These are phyloP conservation scores for Larix sibirica DNA, from an alignment of 83 land plant species.

Conservation along the genomic window DNA sequence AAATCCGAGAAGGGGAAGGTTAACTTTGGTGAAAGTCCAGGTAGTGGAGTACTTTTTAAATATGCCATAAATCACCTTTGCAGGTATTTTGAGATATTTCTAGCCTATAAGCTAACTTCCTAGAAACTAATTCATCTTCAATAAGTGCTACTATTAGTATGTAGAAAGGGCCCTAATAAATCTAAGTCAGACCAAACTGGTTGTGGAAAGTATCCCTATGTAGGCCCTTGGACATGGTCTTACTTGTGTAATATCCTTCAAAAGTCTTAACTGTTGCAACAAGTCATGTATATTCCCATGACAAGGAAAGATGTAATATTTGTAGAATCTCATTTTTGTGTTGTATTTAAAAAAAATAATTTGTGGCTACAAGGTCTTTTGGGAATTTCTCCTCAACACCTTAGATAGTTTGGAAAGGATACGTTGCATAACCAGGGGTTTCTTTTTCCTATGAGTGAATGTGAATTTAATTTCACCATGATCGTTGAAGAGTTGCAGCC, in stretches of 20 bases:
- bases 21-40: not conserved
- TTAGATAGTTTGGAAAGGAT: constrained; percentile 24
- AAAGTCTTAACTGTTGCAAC: not conserved
- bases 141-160: too few species aligned
- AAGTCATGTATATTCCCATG: not conserved
- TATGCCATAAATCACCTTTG: not conserved
- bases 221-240: not conserved
- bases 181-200: not conserved
- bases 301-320: not conserved
- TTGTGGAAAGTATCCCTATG: not conserved
- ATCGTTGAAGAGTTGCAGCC: constrained; percentile 78
- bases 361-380: constrained; percentile 71
- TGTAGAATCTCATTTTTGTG: not conserved
- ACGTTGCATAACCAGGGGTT: constrained; percentile 47
- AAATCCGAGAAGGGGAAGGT: not conserved
- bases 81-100: not conserved
- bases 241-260: not conserved
- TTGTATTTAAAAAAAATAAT: not conserved
- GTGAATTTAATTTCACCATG: constrained; percentile 80
- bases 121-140: too few species aligned
- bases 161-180: too few species aligned
- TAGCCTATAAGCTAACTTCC: not conserved
- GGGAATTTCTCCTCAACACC: constrained; percentile 41
- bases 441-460: constrained; percentile 75
- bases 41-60: not conserved